Evolutionary conservation across 805 yeast species (phyloP), one percentile per base, ranked within the genome.

Genomic region (Starmerella tilneyi): DNA sequence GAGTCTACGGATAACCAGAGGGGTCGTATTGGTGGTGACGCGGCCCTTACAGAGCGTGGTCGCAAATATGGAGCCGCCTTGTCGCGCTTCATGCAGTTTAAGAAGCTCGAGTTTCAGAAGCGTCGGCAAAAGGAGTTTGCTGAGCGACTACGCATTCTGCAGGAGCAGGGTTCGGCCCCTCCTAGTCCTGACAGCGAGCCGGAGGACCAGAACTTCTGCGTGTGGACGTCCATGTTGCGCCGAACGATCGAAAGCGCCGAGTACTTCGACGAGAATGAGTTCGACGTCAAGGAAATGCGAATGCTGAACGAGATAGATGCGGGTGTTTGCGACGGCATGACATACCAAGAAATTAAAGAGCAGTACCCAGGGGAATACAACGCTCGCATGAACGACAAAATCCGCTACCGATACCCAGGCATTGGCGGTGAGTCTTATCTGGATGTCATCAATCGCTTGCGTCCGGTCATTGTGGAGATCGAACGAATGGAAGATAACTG

Each of bases 381-480:
- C 33, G 74, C 85, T 15, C 73, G 97, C 47, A 64, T 84, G 54
- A 68, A 71, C 33, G 81, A 85, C 63, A 89, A 89, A 63, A 70
- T 89, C 55, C 70, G 80, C 15, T 89, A 89, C 63, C 70, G 98
- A 49, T 89, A 89, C 59, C 98, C 97, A 1, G 98, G 98, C 4
- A 83, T 85, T 41, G 96, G 97, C 7, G 98, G 98, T 15, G 98
- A 89, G 63, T 83, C 94, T 0, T 89, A 89, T 56, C 66, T 89
- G 54, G 97, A 89, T 64, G 98, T 92, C 11, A 81, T 92, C 58
- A 84, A 86, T 53, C 71, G 98, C 50, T 70, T 89, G 46, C 72
- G 94, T 49, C 94, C 96, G 1, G 75, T 89, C 16, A 89, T 89
- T 51, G 85, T 85, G 11, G 98, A 89, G 62, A 75, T 92, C 40